Conservation (phyloP, 1,284 basidiomycete species). For the Ustilago crameri region DNA sequence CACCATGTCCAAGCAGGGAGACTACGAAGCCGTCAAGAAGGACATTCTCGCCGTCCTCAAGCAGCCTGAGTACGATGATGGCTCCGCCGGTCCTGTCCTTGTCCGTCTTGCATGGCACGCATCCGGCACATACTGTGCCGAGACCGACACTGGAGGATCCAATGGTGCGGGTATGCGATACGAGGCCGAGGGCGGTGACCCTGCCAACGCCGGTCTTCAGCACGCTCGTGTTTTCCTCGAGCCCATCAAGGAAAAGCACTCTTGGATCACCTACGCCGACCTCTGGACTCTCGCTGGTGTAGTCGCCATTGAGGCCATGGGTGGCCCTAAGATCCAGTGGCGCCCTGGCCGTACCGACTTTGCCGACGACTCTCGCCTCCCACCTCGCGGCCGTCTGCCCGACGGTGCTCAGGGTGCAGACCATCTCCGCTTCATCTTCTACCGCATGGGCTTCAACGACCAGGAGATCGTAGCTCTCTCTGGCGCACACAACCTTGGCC, state of each 20-base stretch:
- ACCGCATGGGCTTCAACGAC: constrained; percentile 72
- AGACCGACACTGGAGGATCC: constrained; percentile 71
- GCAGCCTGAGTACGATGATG: constrained; percentile 67
- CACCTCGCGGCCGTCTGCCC: constrained; percentile 70
- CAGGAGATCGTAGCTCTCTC: constrained; percentile 74
- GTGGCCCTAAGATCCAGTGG: constrained; percentile 70
- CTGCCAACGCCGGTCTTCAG: constrained; percentile 70
- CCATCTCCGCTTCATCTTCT: constrained; percentile 72
- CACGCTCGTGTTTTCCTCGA: constrained; percentile 72
- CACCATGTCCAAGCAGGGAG: constrained; percentile 52
- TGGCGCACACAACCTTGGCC: constrained; percentile 72
- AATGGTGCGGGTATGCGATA: constrained; percentile 70
- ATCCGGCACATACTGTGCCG: constrained; percentile 66
- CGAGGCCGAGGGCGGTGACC: constrained; percentile 69
- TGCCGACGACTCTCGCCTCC: constrained; percentile 66
- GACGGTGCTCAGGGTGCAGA: constrained; percentile 71
- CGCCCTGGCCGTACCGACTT: constrained; percentile 71
- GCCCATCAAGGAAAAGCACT: constrained; percentile 71
- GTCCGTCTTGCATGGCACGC: constrained; percentile 67
- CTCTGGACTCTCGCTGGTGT: constrained; percentile 70
- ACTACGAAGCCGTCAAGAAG: constrained; percentile 64
- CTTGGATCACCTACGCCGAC: constrained; percentile 72
- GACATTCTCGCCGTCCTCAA: constrained; percentile 63
- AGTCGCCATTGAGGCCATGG: constrained; percentile 71
- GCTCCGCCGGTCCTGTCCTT: constrained; percentile 64